Conservation (phyloP, 345 rosid species). For the Gossypium anomalum region DNA sequence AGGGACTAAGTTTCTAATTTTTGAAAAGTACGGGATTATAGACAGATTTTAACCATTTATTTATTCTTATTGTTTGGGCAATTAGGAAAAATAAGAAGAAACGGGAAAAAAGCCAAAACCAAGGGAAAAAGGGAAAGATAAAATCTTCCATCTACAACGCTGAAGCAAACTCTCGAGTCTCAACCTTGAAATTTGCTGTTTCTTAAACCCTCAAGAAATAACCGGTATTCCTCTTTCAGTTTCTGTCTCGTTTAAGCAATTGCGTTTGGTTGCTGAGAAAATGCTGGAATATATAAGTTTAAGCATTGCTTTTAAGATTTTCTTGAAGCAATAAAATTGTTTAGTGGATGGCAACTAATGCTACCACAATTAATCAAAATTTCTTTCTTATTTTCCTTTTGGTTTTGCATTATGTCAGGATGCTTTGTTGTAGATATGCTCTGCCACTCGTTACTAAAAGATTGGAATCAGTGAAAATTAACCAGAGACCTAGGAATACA, state of each 20-base stretch:
- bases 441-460: slow-evolving; percentile 42
- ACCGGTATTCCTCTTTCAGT: not conserved
- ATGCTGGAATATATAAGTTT: not conserved
- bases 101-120: not conserved
- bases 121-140: not conserved
- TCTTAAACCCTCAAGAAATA: slow-evolving; percentile 1
- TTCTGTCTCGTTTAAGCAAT: not conserved
- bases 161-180: not conserved
- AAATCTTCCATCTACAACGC: not conserved
- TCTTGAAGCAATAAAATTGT: not conserved
- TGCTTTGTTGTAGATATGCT: slow-evolving; percentile 39
- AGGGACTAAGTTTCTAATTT: too few species aligned
- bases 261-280: slow-evolving; percentile 13
- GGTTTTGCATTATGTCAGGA: slow-evolving; percentile 2
- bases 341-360: not conserved
- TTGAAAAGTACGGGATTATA: too few species aligned
- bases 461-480: slow-evolving; percentile 31
- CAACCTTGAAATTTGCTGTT: not conserved
- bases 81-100: not conserved
- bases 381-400: not conserved
- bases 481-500: slow-evolving; percentile 28
- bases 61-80: not conserved
- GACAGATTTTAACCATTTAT: too few species aligned
- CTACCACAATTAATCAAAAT: not conserved
- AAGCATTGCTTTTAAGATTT: not conserved